Conservation (phyloP, 2,329 filamentous ascomycete species). For the Cadophora sp. region DNA sequence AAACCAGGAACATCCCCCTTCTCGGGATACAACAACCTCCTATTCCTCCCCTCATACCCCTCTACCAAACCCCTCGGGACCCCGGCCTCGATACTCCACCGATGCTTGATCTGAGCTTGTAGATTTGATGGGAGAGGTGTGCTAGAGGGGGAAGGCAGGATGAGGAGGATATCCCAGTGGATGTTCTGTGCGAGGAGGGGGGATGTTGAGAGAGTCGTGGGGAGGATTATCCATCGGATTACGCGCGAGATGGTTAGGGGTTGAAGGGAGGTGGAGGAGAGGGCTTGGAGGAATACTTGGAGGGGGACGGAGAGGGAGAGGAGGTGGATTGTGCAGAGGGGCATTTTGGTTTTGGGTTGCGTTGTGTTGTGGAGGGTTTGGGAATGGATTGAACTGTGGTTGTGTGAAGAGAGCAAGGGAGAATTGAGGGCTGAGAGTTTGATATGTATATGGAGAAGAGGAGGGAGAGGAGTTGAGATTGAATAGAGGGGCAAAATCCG, state of each 20-base stretch:
- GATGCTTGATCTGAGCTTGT: slow-evolving; percentile 38
- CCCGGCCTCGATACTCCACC: slow-evolving; percentile 50
- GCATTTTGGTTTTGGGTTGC: slow-evolving; percentile 48
- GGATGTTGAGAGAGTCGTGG: slow-evolving; percentile 49
- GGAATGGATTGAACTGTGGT: not conserved
- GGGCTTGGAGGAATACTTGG: slow-evolving; percentile 49
- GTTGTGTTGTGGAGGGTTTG: not conserved
- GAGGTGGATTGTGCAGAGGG: slow-evolving; percentile 55
- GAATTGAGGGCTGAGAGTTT: no score
- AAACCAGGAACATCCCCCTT: slow-evolving; percentile 46
- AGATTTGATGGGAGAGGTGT: slow-evolving; percentile 42
- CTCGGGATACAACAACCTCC: slow-evolving; percentile 48
- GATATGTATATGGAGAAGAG: no score
- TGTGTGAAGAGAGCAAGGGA: not conserved
- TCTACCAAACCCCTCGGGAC: slow-evolving; percentile 52
- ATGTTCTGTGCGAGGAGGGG: slow-evolving; percentile 49
- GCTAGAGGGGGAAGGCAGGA: slow-evolving; percentile 46
- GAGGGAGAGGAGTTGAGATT: not conserved
- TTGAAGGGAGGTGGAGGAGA: slow-evolving; percentile 45
- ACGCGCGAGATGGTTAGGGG: slow-evolving; percentile 53
- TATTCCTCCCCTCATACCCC: slow-evolving; percentile 48
- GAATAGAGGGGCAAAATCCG: slow-evolving; percentile 4
- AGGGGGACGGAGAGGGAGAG: slow-evolving; percentile 49
- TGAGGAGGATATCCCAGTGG: slow-evolving; percentile 56
- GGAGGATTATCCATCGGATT: slow-evolving; percentile 57